These are phyloP conservation scores for Fusarium pilosicola DNA, from an alignment of 2,329 filamentous ascomycete species.

Conservation along the genomic window DNA sequence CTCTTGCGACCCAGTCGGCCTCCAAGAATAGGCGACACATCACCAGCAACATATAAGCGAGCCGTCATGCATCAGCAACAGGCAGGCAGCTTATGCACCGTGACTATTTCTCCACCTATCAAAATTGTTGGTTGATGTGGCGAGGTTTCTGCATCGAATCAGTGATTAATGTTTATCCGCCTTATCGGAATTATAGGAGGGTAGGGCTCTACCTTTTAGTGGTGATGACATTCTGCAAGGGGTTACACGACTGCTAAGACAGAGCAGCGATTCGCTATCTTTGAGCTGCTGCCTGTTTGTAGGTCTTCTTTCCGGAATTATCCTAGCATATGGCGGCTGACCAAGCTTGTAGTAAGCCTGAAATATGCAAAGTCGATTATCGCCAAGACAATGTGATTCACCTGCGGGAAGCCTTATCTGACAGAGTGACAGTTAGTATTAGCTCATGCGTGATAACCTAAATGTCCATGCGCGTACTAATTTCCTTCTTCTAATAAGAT, in stretches of 20 bases:
- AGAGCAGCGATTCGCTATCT: not conserved
- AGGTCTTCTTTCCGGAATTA: not conserved
- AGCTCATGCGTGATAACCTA: not conserved
- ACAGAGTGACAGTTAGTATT: rapidly evolving
- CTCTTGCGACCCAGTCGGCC: not conserved
- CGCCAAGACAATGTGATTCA: not conserved
- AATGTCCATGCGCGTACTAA: too few relatives aligned
- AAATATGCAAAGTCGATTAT: not conserved
- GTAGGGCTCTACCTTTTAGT: not conserved
- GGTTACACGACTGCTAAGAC: not conserved
- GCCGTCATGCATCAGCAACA: rapidly evolving
- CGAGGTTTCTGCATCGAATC: not conserved
- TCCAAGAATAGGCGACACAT: not conserved
- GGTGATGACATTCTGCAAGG: not conserved
- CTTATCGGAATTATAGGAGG: not conserved
- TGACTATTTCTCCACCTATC: not conserved
- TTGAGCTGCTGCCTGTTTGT: not conserved
- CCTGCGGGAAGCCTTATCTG: rapidly evolving
- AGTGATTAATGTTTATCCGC: not conserved
- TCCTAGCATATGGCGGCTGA: not conserved
- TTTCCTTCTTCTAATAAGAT: rapidly evolving
- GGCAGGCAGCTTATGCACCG: rapidly evolving
- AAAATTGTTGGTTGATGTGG: rapidly evolving
- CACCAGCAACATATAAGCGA: not conserved
- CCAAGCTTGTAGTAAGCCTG: not conserved